Base-by-base conservation (phyloP, 495 filamentous ascomycete genomes). In the Podospora pseudopauciseta region DNA sequence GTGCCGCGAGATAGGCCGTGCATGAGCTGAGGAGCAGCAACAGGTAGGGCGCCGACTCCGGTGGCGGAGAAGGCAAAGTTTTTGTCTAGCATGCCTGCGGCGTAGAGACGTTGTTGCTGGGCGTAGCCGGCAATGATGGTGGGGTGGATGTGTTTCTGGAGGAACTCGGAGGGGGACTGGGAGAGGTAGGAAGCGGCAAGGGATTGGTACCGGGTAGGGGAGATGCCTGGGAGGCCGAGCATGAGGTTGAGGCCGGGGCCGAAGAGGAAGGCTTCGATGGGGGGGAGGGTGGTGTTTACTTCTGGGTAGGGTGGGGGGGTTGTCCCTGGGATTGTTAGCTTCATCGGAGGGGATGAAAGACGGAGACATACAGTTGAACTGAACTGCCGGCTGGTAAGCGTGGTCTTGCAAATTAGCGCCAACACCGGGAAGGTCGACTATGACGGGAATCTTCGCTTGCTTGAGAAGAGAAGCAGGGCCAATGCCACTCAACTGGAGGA, bases 361-460 rank as follows among this genome's bases (percentile, higher is more conserved):
- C 4, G 20, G 16, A 7, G 4, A 61, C 59, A 18, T 16, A 61
- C 59, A 63, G 61, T 63, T 63, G 20, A 19, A 63, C 9, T 39
- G 28, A 3, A 63, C 5, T 5, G 15, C 5, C 4, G 61, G 61
- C 4, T 63, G 30, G 19, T 63, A 49, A 11, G 61, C 61, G 32
- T 86, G 83, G 65, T 86, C 85, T 62, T 87, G 85, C 60, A 86
- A 79, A 63, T 87, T 85, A 58, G 81, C 77, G 9, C 85, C 85
- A 16, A 87, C 85, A 5, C 83, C 79, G 0, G 84, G 81, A 0
- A 84, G 68, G 65, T 87, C 77, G 2, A 80, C 66, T 3, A 81
- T 69, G 1, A 83, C 67, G 1, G 75, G 69, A 20, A 87, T 82
- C 2, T 74, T 71, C 27, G 77, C 74, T 16, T 70, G 64, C n/a